Conservation (phyloP, 2,329 filamentous ascomycete species). For the Fusarium anguioides region DNA sequence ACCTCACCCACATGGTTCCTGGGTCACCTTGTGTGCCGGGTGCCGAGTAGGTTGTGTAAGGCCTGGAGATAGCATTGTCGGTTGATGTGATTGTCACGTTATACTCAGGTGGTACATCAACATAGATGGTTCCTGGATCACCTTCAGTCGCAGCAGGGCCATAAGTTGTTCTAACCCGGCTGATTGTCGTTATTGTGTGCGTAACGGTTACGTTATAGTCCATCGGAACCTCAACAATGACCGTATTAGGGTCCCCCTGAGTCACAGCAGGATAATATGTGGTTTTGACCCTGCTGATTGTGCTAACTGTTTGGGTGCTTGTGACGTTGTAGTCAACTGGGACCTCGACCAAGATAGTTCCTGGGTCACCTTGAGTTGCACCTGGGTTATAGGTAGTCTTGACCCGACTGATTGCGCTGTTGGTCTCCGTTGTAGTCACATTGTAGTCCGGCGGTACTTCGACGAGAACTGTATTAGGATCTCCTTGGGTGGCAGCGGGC, state of each 20-base stretch:
- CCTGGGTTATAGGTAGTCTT: neutral
- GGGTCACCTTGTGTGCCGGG: constrained; percentile 9
- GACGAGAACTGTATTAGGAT: neutral
- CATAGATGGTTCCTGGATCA: constrained; percentile 8
- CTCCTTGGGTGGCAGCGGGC: constrained; percentile 1
- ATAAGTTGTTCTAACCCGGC: neutral
- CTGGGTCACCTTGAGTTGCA: constrained; percentile 12
- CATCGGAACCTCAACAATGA: neutral
- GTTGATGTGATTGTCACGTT: constrained; percentile 8
- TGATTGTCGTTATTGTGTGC: neutral
- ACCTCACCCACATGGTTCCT: constrained; percentile 8
- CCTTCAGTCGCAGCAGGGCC: neutral
- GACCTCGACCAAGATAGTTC: constrained; percentile 1
- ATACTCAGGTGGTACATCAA: neutral
- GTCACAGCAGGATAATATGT: neutral
- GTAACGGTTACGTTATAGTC: neutral
- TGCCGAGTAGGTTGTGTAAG: constrained; percentile 1
- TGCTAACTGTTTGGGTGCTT: neutral
- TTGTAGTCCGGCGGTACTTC: neutral
- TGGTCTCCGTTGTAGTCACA: constrained; percentile 2
- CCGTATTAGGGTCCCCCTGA: neutral
- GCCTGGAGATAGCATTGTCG: neutral
- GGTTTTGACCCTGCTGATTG: neutral
- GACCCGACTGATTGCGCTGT: neutral
- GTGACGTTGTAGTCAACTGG: constrained; percentile 9